Percentiles rank a stretch among this genome's conserved stretches.
These are phyloP conservation scores for Adansonia digitata DNA, from an alignment of 345 rosid species.

Conservation along the genomic window DNA sequence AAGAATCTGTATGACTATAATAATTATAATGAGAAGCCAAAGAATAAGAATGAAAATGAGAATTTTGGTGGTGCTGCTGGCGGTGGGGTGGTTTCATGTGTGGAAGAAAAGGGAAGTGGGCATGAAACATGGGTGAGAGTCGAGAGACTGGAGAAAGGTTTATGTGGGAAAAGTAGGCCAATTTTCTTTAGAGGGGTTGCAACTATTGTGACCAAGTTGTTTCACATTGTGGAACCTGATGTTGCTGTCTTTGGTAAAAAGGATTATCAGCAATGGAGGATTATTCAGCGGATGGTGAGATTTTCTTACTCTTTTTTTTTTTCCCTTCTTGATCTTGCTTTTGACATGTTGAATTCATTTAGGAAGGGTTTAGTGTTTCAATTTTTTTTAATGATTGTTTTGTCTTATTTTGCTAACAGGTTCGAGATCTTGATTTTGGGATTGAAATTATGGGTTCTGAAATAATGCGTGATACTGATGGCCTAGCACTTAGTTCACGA, in stretches of 20 bases:
- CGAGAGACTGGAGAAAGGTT: conserved; percentile 75
- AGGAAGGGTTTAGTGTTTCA: neutral
- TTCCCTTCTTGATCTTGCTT: neutral
- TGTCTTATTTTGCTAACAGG: conserved; percentile 33
- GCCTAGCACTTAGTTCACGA: conserved; percentile 88
- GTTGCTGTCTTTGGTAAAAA: conserved; percentile 76
- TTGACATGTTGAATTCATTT: neutral
- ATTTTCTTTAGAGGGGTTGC: conserved; percentile 88
- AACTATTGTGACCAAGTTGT: conserved; percentile 73
- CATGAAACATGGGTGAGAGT: conserved; percentile 95
- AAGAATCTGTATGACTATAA: conserved; percentile 63
- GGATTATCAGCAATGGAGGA: conserved; percentile 84
- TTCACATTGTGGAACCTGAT: conserved; percentile 86
- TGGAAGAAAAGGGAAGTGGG: conserved; percentile 55
- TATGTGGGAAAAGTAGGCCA: conserved; percentile 92
- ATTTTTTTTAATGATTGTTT: neutral
- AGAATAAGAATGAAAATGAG: neutral
- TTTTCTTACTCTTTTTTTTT: neutral
- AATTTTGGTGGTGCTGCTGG: conserved; percentile 1
- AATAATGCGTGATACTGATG: conserved; percentile 59
- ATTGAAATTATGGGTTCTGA: conserved; percentile 68
- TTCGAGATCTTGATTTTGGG: conserved; percentile 77
- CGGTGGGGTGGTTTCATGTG: conserved; percentile 41
- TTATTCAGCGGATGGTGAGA: conserved; percentile 64
- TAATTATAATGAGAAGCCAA: neutral